Base-by-base conservation (phyloP, 768 basidiomycete species). In the Suillus placidus region DNA sequence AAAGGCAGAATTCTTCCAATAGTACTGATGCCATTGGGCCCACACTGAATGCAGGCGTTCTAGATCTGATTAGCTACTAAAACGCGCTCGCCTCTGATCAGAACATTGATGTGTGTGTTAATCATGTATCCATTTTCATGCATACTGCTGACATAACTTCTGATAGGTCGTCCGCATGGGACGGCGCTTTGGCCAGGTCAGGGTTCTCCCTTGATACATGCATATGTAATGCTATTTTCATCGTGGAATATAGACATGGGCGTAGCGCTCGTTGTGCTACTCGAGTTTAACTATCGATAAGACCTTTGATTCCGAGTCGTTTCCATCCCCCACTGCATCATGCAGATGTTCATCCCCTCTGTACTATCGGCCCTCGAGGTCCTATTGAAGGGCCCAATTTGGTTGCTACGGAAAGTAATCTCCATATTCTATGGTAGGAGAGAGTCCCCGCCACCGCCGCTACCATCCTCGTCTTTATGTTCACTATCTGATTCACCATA, bases 1-100 rank as follows among this genome's bases (percentile, higher is more conserved):
- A 34, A 42, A 94, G 92, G 71, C 73, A 82, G 84, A 26, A 26
- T 26, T 65, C 81, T 97, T 14, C 79, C 82, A 4, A 26, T 26
- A 26, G 26, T 26, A 26, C 26, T 26, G 26, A 26, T n/a, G n/a
- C n/a, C n/a, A 26, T 2, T 26, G 26, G 26, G 2, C 26, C 26
- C 26, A 26, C 26, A 26, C 26, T 26, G 26, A 26, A 26, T 26
- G 26, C 26, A 35, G 34, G 34, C 4, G 34, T 35, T 35, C 34
- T 35, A 35, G 8, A 5, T 35, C 34, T 7, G 34, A 5, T 7
- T 7, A 35, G 34, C 34, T 16, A 40, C 40, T 1, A 40, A 6
- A 6, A 14, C 6, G 6, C 7, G 43, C 20, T 14, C 13, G 12
- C 49, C 23, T 49, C 23, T 38, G 37, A 38, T 38, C n/a, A n/a